These are phyloP conservation scores for Alternaria triticina DNA, from an alignment of 2,329 filamentous ascomycete species.

Conservation along the genomic window DNA sequence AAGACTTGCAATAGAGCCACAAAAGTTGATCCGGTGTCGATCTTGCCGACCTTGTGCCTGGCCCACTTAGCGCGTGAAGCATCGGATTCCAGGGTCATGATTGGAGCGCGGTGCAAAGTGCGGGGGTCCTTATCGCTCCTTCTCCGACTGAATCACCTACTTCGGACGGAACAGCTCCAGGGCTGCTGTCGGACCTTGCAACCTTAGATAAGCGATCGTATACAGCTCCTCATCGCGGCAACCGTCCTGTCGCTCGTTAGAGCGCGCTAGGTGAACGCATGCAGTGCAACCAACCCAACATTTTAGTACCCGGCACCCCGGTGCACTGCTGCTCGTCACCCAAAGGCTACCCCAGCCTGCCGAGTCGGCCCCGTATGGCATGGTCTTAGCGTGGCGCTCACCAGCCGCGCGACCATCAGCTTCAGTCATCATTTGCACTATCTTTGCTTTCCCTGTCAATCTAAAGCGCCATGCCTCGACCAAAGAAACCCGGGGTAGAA, in stretches of 20 bases:
- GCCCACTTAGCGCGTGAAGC: slow-evolving; percentile 6
- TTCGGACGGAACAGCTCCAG: neutral
- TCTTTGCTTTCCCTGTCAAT: neutral
- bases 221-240: neutral
- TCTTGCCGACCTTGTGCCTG: slow-evolving; percentile 1
- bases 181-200: neutral
- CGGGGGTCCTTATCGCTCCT: slow-evolving; percentile 17
- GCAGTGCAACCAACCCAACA: neutral
- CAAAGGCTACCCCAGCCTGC: slow-evolving; percentile 5
- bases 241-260: slow-evolving; percentile 10
- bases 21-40: neutral
- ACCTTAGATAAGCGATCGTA: neutral
- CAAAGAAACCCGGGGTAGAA: slow-evolving; percentile 68
- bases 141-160: neutral
- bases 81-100: slow-evolving; percentile 3
- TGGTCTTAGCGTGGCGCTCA: neutral
- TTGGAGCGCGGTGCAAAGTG: slow-evolving; percentile 16
- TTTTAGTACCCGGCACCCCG: slow-evolving; percentile 10
- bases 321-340: slow-evolving; percentile 2
- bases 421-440: neutral
- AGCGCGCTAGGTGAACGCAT: slow-evolving; percentile 14
- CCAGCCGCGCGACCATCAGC: neutral
- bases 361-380: slow-evolving; percentile 5
- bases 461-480: slow-evolving; percentile 63
- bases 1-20: neutral